Base-by-base conservation (phyloP, 768 basidiomycete species). In the Holtermanniella nyarrowii region DNA sequence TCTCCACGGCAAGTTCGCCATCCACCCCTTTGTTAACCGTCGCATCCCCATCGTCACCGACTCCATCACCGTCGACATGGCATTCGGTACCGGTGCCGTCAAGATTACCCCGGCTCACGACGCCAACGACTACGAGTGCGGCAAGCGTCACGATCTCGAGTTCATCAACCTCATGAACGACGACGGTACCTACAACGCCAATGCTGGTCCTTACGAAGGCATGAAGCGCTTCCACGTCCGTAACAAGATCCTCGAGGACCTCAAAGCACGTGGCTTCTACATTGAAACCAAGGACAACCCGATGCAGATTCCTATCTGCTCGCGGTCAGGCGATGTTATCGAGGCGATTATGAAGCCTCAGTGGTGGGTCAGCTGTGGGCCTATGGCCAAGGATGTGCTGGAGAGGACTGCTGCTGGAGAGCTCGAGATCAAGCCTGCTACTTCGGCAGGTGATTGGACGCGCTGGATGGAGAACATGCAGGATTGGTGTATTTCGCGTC, bases 101-200 rank as follows among this genome's bases (percentile, higher is more conserved):
- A 97, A 99, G 76, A 96, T 97, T 64, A 97, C 95, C 0, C 95
- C 95, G 14, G 95, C 93, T 0, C 95, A 97, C 66, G 95, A 97
- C 69, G 86, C 83, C 14, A 91, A 91, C 66, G 93, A 97, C 77
- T 97, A 93, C 72, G 88, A 89, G 58, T 89, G 90, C 58, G 95
- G 89, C 10, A 66, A 81, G 62, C 76, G 93, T 40, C 88, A 97
- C 68, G 80, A 83, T 12, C 77, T 99, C 20, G 82, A 86, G 43
- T 93, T 95, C 68, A 84, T 99, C 74, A 96, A 85, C 62, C 84
- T 97, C 57, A 70, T 97, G 62, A 95, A 95, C 64, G 93, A 97
- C 61, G 88, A 99, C 66, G 95, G 95, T 7, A 97, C 93, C 0
- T 78, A 91, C 69, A 97, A 96, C 67, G 81, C 77, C 23, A 90